phyloP scores from a whole-genome alignment of 2,329 filamentous ascomycete genomes.

The Verticillium zaregamsianum region DNA sequence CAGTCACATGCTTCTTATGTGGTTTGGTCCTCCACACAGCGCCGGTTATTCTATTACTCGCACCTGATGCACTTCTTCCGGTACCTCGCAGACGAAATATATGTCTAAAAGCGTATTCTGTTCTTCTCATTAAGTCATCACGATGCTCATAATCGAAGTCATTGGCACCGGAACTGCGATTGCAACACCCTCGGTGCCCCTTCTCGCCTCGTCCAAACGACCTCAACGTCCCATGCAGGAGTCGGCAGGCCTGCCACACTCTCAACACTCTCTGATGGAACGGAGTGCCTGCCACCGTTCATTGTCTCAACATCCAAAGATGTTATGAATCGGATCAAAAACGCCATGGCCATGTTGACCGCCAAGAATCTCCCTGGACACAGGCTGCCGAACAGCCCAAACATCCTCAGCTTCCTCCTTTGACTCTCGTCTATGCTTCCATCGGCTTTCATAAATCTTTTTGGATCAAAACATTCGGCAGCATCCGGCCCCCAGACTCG shows the following conservation, averaged over 20 bases:
- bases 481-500: slow-evolving; percentile 2
- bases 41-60: too few relatives aligned
- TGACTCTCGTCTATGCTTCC: slow-evolving; percentile 2
- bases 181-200: neutral
- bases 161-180: neutral
- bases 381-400: slow-evolving; percentile 7
- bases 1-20: too few relatives aligned
- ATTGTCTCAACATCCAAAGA: neutral
- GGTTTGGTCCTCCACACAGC: too few relatives aligned
- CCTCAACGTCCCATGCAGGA: neutral
- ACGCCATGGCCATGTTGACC: slow-evolving; percentile 5
- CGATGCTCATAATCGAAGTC: neutral
- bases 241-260: neutral
- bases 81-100: too few relatives aligned
- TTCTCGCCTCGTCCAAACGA: neutral
- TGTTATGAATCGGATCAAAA: slow-evolving; percentile 1
- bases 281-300: neutral
- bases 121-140: neutral
- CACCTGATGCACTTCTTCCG: too few relatives aligned
- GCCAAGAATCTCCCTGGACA: slow-evolving; percentile 11
- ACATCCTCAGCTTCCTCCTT: slow-evolving; percentile 7
- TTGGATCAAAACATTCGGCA: neutral
- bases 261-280: neutral
- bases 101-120: too few relatives aligned
- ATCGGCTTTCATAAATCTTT: slow-evolving; percentile 2